A percentile compares a stretch with the other conserved stretches of the same genome.
Evolutionary conservation across 129 eudicot genomes (phyloP).

Genomic region (Logfia minima): DNA sequence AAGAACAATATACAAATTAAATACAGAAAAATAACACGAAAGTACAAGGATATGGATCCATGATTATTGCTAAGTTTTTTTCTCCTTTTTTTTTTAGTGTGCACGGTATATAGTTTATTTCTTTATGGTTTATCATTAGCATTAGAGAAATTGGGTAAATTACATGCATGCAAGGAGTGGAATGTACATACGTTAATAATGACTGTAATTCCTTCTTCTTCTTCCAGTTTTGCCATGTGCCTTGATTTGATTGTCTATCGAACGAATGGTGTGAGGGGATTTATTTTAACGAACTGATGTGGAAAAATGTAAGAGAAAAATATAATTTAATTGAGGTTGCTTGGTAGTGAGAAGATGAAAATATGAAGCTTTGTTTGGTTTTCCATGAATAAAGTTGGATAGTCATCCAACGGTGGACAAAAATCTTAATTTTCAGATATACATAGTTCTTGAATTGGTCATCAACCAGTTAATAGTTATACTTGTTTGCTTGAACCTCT

Average conservation of each 20-base stretch:
- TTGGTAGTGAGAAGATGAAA: neutral
- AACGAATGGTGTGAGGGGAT: neutral
- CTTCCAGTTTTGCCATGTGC: neutral
- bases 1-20: slow-evolving; percentile 5
- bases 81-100: too few species aligned
- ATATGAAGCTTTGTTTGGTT: neutral
- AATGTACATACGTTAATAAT: neutral
- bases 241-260: neutral
- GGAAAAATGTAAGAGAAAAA: too few species aligned
- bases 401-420: neutral
- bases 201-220: neutral
- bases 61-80: neutral
- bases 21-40: neutral
- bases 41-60: neutral
- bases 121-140: too few species aligned
- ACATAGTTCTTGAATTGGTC: neutral
- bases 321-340: too few species aligned
- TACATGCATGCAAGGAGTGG: neutral
- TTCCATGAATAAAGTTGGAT: neutral
- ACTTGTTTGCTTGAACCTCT: neutral
- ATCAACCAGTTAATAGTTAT: neutral
- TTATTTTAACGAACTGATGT: too few species aligned
- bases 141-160: neutral
- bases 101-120: too few species aligned
- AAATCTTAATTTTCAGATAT: too few species aligned